Percentiles rank a stretch among this genome's conserved stretches.
phyloP scores from a whole-genome alignment of 441 rosid species.

The Mallotus repandus region DNA sequence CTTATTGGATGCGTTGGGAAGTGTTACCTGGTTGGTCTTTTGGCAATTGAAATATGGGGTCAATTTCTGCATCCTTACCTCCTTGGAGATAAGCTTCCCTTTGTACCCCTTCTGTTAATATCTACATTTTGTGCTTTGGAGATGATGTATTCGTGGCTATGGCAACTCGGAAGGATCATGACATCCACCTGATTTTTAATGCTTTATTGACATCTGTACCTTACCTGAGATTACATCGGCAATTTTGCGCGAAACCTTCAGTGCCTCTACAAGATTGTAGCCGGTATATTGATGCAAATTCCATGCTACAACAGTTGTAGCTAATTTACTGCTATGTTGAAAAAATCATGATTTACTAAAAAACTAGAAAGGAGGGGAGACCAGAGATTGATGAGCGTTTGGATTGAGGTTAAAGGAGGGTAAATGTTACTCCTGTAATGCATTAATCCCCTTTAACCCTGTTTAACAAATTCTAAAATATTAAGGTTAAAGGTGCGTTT shows the following conservation, averaged over 20 bases:
- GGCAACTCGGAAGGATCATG: slow-evolving; percentile 66
- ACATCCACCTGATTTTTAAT: slow-evolving; percentile 23
- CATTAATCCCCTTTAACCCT: too few species aligned
- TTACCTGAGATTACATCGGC: not conserved
- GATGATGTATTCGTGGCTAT: slow-evolving; percentile 73
- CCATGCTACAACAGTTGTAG: too few species aligned
- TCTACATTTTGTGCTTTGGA: slow-evolving; percentile 73
- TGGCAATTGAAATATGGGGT: slow-evolving; percentile 66
- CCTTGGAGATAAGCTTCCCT: slow-evolving; percentile 68
- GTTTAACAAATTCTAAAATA: too few species aligned
- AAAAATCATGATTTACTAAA: too few species aligned
- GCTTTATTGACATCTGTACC: not conserved
- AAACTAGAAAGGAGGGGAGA: too few species aligned
- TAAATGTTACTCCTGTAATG: too few species aligned
- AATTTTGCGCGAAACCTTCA: too few species aligned
- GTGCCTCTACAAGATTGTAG: too few species aligned
- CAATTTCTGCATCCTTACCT: slow-evolving; percentile 66
- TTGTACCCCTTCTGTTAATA: slow-evolving; percentile 70
- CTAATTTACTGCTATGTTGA: too few species aligned
- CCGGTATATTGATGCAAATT: too few species aligned
- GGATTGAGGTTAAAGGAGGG: rapidly evolving
- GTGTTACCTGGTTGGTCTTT: slow-evolving; percentile 54
- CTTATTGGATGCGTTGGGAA: slow-evolving; percentile 45
- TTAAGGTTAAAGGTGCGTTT: too few species aligned
- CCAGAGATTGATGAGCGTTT: too few species aligned